Evolutionary conservation across 352 stramenopile species (phyloP).

Genomic region (Phytophthora parvispora): DNA sequence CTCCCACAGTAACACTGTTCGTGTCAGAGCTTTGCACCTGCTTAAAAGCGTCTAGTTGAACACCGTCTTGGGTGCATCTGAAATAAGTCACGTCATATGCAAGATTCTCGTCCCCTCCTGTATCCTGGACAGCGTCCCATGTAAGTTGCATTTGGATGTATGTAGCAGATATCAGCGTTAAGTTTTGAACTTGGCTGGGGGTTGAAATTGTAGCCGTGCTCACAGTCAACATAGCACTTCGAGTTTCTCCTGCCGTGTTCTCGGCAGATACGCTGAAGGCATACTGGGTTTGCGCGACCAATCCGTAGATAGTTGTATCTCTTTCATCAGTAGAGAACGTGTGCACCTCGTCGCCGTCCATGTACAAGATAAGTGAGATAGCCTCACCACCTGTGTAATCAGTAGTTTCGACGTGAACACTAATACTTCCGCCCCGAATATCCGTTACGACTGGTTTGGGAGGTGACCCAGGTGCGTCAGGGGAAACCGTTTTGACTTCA

Average conservation of each 20-base stretch:
- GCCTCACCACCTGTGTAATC: conserved; percentile 55
- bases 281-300: conserved; percentile 52
- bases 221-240: conserved; percentile 25
- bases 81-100: conserved; percentile 61
- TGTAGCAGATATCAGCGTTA: conserved; percentile 32
- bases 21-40: conserved; percentile 8
- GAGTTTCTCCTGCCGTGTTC: conserved; percentile 48
- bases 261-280: conserved; percentile 42
- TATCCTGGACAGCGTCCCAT: conserved; percentile 53
- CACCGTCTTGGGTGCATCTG: conserved; percentile 28
- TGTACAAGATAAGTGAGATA: conserved; percentile 44
- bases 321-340: conserved; percentile 28
- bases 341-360: conserved; percentile 18
- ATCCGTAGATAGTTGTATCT: conserved; percentile 37
- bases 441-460: conserved; percentile 17
- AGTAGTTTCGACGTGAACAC: conserved; percentile 22
- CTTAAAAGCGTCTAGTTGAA: background rate
- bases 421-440: conserved; percentile 37
- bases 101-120: conserved; percentile 50
- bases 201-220: conserved; percentile 45
- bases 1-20: conserved; percentile 21
- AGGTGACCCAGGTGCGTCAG: conserved; percentile 32
- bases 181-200: conserved; percentile 38
- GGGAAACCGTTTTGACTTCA: conserved; percentile 16
- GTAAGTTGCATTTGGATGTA: conserved; percentile 48